phyloP scores from a whole-genome alignment of 306 rosid species.

The Quercus robur region DNA sequence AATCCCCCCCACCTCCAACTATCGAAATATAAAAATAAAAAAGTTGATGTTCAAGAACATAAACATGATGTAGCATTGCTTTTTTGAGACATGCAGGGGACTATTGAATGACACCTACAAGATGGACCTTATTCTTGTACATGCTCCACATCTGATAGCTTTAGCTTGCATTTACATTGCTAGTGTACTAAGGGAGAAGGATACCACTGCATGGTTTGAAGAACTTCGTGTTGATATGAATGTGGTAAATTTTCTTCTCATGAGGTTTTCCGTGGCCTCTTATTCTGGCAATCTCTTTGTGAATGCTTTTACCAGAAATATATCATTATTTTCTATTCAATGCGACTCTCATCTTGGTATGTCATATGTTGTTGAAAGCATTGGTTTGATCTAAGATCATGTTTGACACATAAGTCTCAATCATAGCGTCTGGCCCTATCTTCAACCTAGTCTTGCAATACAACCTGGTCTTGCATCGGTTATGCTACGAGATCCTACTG shows the following conservation, averaged over 20 bases:
- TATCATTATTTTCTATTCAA: not conserved
- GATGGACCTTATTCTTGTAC: slow-evolving; percentile 92
- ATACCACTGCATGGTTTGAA: slow-evolving; percentile 90
- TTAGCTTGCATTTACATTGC: slow-evolving; percentile 92
- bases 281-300: not conserved
- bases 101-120: slow-evolving; percentile 88
- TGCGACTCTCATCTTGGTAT: not conserved
- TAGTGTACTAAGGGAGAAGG: slow-evolving; percentile 75
- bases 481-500: too few relatives aligned
- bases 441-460: not conserved
- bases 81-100: slow-evolving; percentile 55
- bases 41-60: not conserved
- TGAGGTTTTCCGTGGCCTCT: too few relatives aligned
- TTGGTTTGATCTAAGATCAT: not conserved
- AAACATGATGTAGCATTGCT: slow-evolving; percentile 4
- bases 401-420: not conserved
- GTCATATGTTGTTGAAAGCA: not conserved
- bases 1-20: too few relatives aligned
- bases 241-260: slow-evolving; percentile 54
- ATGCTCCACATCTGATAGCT: slow-evolving; percentile 93
- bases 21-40: too few relatives aligned
- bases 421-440: not conserved
- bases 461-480: too few relatives aligned
- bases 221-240: slow-evolving; percentile 95
- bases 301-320: not conserved